Evolutionary conservation across 805 yeast species (phyloP).

Genomic region (Barnettozyma populi): DNA sequence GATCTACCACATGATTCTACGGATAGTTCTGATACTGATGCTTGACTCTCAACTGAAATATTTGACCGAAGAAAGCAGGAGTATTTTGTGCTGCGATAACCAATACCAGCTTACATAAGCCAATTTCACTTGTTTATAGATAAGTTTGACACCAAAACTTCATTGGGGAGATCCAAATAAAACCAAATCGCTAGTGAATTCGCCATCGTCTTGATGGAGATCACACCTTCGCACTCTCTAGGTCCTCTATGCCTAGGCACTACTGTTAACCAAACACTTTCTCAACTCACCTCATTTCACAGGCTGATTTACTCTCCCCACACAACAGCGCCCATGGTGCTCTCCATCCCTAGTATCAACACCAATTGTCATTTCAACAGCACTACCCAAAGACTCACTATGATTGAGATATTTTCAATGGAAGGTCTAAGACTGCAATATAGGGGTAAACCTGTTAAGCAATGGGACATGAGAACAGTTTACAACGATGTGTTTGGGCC

Average conservation of each 20-base stretch:
- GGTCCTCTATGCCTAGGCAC: constrained; percentile 6
- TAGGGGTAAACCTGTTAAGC: constrained; percentile 13
- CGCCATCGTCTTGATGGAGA: background rate
- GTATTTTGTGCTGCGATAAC: too few relatives aligned
- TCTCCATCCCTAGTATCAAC: background rate
- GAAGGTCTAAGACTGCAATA: constrained; percentile 9
- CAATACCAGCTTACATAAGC: too few relatives aligned
- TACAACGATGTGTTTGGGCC: constrained; percentile 59
- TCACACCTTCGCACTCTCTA: constrained; percentile 1
- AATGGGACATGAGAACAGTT: constrained; percentile 35
- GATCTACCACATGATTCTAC: too few relatives aligned
- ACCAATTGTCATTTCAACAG: constrained; percentile 6
- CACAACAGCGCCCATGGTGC: constrained; percentile 1
- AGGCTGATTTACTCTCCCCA: constrained; percentile 2
- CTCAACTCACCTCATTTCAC: background rate
- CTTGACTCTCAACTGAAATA: too few relatives aligned
- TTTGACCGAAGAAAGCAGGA: too few relatives aligned
- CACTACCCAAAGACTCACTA: constrained; percentile 7
- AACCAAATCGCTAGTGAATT: background rate
- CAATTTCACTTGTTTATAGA: too few relatives aligned
- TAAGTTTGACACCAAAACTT: background rate
- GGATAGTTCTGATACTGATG: too few relatives aligned
- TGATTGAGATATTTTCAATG: constrained; percentile 14
- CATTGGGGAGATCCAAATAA: too few relatives aligned
- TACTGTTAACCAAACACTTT: constrained; percentile 3